These are phyloP conservation scores for Stagonosporopsis vannaccii DNA, from an alignment of 2,329 filamentous ascomycete species.

Conservation along the genomic window DNA sequence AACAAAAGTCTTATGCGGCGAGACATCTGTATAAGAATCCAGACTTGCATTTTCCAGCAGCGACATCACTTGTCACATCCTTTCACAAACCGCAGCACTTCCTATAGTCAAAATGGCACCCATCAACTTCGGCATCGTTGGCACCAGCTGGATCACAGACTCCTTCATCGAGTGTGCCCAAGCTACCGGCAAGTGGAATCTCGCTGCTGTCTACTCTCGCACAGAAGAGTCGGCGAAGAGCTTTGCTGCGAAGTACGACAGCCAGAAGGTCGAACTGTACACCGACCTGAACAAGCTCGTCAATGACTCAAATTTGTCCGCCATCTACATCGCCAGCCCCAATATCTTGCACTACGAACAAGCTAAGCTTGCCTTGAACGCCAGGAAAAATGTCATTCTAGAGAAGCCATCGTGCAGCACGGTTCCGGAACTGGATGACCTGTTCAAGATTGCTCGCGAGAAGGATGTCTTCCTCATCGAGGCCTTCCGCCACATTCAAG, in stretches of 20 bases:
- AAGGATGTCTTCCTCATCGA: slow-evolving; percentile 56
- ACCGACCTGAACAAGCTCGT: slow-evolving; percentile 52
- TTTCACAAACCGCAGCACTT: not conserved
- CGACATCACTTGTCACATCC: not conserved
- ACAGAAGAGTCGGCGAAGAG: slow-evolving; percentile 51
- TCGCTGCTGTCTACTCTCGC: slow-evolving; percentile 57
- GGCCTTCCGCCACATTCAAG: slow-evolving; percentile 59
- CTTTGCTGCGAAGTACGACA: slow-evolving; percentile 53
- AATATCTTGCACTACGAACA: slow-evolving; percentile 58
- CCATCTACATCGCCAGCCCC: slow-evolving; percentile 59
- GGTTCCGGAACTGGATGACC: slow-evolving; percentile 51
- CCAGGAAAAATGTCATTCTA: slow-evolving; percentile 58
- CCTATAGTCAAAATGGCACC: slow-evolving; percentile 24
- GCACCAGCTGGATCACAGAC: slow-evolving; percentile 60
- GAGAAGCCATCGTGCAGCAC: slow-evolving; percentile 59
- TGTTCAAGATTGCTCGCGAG: slow-evolving; percentile 52
- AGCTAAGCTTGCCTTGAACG: slow-evolving; percentile 52
- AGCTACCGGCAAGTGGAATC: slow-evolving; percentile 53
- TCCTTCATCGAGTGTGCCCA: slow-evolving; percentile 56
- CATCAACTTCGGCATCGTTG: slow-evolving; percentile 57
- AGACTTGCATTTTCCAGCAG: not conserved
- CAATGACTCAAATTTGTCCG: slow-evolving; percentile 48
- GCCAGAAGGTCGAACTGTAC: slow-evolving; percentile 45
- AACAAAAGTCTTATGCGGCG: slow-evolving; percentile 9
- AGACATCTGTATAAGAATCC: slow-evolving; percentile 2